A percentile compares a stretch with the other conserved stretches of the same genome.
Conservation (phyloP, 805 yeast species). For the Candida lessepsii region DNA sequence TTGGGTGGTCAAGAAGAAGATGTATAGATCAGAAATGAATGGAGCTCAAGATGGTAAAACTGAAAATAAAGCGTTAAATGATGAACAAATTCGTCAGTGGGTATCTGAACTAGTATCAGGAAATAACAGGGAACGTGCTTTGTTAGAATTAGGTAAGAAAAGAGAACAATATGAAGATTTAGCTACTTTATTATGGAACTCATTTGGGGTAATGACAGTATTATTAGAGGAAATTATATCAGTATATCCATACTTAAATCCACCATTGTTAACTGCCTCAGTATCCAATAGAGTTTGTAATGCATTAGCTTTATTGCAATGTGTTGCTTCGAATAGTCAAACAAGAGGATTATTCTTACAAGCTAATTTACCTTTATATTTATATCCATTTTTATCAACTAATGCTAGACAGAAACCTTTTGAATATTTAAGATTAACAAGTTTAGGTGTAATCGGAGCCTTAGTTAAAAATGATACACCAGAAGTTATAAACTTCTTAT, state of each 20-base stretch:
- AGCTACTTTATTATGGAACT: constrained; percentile 91
- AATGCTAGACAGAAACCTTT: constrained; percentile 89
- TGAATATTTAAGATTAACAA: constrained; percentile 88
- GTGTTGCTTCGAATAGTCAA: constrained; percentile 94
- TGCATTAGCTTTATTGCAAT: constrained; percentile 89
- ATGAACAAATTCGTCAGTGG: constrained; percentile 86
- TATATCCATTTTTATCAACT: constrained; percentile 92
- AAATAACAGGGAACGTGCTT: constrained; percentile 87
- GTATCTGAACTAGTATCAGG: constrained; percentile 87
- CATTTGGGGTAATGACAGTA: constrained; percentile 95
- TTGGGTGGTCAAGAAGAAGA: neutral
- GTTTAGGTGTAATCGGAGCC: constrained; percentile 96
- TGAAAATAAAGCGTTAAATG: constrained; percentile 36
- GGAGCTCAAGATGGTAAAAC: constrained; percentile 3
- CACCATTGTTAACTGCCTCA: constrained; percentile 81
- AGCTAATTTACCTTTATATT: constrained; percentile 88
- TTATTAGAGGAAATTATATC: constrained; percentile 84
- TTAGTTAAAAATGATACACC: constrained; percentile 93
- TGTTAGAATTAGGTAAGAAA: constrained; percentile 87
- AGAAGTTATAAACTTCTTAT: constrained; percentile 85
- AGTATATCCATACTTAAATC: constrained; percentile 86
- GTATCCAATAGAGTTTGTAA: constrained; percentile 92
- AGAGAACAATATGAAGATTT: constrained; percentile 93
- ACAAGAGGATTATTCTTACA: constrained; percentile 80
- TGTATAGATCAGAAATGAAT: constrained; percentile 1